Evolutionary conservation across 352 stramenopile genomes (phyloP).

Genomic region (Phytophthora colocasiae): DNA sequence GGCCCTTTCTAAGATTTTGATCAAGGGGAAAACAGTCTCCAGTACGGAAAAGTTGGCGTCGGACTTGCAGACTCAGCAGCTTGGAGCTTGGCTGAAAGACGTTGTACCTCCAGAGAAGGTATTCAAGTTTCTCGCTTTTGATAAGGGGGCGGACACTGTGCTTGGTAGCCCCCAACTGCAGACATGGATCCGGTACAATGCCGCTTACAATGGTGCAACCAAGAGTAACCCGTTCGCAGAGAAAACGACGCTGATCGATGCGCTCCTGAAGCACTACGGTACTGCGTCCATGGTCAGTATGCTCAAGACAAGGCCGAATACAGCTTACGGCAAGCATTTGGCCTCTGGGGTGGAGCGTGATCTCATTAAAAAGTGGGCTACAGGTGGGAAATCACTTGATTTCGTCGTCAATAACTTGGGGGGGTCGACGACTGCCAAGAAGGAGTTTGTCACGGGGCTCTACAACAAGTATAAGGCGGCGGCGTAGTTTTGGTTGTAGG

Average conservation of each 20-base stretch:
- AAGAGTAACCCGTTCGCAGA: conserved; percentile 1
- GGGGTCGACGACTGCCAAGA: background rate
- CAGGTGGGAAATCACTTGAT: background rate
- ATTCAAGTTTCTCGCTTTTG: conserved; percentile 6
- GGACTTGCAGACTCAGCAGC: background rate
- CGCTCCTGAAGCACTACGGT: conserved; percentile 1
- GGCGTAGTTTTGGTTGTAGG: too few relatives aligned
- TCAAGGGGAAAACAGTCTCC: background rate
- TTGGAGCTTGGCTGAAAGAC: background rate
- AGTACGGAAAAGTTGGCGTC: conserved; percentile 2
- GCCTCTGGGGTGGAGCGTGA: too few relatives aligned
- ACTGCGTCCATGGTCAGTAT: background rate
- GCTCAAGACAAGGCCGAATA: background rate
- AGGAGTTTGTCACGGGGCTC: background rate
- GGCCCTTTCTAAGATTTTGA: background rate
- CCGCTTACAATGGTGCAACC: background rate
- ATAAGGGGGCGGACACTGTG: conserved; percentile 7
- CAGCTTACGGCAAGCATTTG: background rate
- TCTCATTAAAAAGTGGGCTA: background rate
- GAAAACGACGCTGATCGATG: background rate
- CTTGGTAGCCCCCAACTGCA: conserved; percentile 7
- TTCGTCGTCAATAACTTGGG: background rate
- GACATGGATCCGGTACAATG: conserved; percentile 5
- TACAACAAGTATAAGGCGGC: too few relatives aligned
- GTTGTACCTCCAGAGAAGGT: background rate